Conservation (phyloP, 164 flowering plant species). For the Liriodendron chinense region DNA sequence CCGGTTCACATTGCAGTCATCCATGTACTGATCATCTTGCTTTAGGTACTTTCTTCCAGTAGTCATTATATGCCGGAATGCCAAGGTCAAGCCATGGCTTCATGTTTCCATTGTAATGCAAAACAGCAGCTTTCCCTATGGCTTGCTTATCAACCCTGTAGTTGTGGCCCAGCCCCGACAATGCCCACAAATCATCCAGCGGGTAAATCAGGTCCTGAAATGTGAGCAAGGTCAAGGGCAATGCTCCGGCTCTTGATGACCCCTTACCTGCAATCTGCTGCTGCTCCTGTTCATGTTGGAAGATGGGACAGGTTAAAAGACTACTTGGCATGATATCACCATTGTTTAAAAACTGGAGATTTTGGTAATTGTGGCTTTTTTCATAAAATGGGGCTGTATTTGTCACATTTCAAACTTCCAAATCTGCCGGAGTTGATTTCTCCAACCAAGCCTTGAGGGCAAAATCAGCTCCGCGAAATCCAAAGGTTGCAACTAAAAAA, state of each 20-base stretch:
- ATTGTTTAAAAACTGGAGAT: too few relatives aligned
- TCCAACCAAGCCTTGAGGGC: too few relatives aligned
- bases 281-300: constrained; percentile 9
- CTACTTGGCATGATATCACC: neutral
- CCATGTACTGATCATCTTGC: constrained; percentile 56
- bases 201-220: constrained; percentile 59
- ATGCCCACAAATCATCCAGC: constrained; percentile 58
- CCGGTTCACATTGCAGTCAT: constrained; percentile 72
- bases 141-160: constrained; percentile 37
- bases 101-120: constrained; percentile 94
- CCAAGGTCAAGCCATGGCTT: constrained; percentile 99
- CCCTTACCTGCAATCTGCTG: constrained; percentile 24
- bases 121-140: constrained; percentile 54
- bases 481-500: too few relatives aligned
- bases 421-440: too few relatives aligned
- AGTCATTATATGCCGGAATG: constrained; percentile 56
- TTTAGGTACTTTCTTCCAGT: constrained; percentile 70
- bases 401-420: too few relatives aligned
- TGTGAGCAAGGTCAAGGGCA: constrained; percentile 59
- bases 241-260: constrained; percentile 30
- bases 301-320: neutral
- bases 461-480: too few relatives aligned
- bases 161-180: constrained; percentile 81
- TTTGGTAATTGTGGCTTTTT: too few relatives aligned
- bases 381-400: too few relatives aligned